Percentiles rank a stretch among this genome's conserved stretches.
These are phyloP conservation scores for Naganishia friedmannii DNA, from an alignment of 768 basidiomycete genomes.

Conservation along the genomic window DNA sequence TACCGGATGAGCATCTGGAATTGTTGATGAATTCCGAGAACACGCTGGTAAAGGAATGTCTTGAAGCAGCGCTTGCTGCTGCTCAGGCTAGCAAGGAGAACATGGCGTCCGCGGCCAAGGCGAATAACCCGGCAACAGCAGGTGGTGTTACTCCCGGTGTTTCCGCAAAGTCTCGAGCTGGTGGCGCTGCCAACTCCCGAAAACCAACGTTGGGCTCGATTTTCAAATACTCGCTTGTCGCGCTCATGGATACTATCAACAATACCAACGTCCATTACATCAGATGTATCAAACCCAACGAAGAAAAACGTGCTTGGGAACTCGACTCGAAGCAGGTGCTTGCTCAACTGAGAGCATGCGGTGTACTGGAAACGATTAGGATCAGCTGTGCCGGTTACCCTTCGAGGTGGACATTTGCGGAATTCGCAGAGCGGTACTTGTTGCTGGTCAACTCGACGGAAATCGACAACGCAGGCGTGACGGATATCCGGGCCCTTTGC, in stretches of 20 bases:
- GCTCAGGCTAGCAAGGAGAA: conserved; percentile 36
- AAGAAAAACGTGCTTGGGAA: conserved; percentile 93
- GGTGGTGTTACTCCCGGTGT: conserved; percentile 34
- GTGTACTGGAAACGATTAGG: conserved; percentile 96
- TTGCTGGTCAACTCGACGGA: conserved; percentile 14
- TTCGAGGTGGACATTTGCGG: conserved; percentile 95
- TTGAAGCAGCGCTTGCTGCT: conserved; percentile 81
- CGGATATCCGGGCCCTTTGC: conserved; percentile 62
- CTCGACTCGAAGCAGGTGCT: conserved; percentile 93
- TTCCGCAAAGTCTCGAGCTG: conserved; percentile 54
- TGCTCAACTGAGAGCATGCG: conserved; percentile 91
- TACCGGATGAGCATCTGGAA: conserved; percentile 94
- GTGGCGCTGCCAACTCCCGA: conserved; percentile 54
- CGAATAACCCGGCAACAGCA: conserved; percentile 53
- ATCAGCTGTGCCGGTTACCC: conserved; percentile 99
- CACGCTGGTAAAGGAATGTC: conserved; percentile 86
- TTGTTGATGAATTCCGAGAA: conserved; percentile 84
- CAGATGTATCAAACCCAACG: conserved; percentile 98
- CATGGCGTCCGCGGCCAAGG: conserved; percentile 42
- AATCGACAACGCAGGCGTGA: conserved; percentile 37
- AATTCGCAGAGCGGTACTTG: conserved; percentile 87
- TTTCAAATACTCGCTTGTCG: conserved; percentile 90
- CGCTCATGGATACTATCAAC: conserved; percentile 93
- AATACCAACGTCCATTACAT: conserved; percentile 99
- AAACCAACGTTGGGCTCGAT: conserved; percentile 98